Evolutionary conservation across 768 basidiomycete species (phyloP).

Genomic region (Hygrophoropsis aurantiaca): DNA sequence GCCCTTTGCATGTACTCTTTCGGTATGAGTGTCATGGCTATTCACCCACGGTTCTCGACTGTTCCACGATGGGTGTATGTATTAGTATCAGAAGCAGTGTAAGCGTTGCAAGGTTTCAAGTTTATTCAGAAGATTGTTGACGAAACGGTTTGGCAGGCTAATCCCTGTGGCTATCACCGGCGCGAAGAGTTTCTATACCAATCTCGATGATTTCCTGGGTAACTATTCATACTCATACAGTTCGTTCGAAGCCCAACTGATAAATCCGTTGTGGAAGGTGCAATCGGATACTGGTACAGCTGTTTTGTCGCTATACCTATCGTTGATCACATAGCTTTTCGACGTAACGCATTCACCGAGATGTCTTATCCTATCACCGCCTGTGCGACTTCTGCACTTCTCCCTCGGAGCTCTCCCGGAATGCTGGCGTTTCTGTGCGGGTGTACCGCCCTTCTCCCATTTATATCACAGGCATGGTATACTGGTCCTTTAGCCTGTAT

Average conservation of each 20-base stretch:
- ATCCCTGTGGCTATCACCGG: slow-evolving; percentile 49
- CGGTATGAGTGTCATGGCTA: slow-evolving; percentile 44
- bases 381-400: slow-evolving; percentile 34
- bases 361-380: slow-evolving; percentile 33
- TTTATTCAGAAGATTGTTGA: slow-evolving; percentile 35
- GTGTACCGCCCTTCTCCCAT: slow-evolving; percentile 40
- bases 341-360: slow-evolving; percentile 30
- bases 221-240: slow-evolving; percentile 39
- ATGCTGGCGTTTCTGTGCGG: slow-evolving; percentile 39
- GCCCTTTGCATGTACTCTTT: slow-evolving; percentile 62
- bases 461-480: slow-evolving; percentile 56
- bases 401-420: slow-evolving; percentile 44
- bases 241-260: slow-evolving; percentile 29
- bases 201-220: slow-evolving; percentile 44
- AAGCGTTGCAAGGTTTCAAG: slow-evolving; percentile 32
- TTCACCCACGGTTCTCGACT: slow-evolving; percentile 28
- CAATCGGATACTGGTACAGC: slow-evolving; percentile 47
- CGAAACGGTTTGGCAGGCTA: slow-evolving; percentile 25
- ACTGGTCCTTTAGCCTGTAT: slow-evolving; percentile 45
- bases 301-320: slow-evolving; percentile 38
- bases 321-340: slow-evolving; percentile 46
- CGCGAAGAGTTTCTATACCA: slow-evolving; percentile 43
- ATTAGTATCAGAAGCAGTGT: slow-evolving; percentile 47
- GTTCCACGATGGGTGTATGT: slow-evolving; percentile 50
- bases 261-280: slow-evolving; percentile 19